These are phyloP conservation scores for Glomus cerebriforme DNA, from an alignment of 192 early-diverging fungal species.

Conservation along the genomic window DNA sequence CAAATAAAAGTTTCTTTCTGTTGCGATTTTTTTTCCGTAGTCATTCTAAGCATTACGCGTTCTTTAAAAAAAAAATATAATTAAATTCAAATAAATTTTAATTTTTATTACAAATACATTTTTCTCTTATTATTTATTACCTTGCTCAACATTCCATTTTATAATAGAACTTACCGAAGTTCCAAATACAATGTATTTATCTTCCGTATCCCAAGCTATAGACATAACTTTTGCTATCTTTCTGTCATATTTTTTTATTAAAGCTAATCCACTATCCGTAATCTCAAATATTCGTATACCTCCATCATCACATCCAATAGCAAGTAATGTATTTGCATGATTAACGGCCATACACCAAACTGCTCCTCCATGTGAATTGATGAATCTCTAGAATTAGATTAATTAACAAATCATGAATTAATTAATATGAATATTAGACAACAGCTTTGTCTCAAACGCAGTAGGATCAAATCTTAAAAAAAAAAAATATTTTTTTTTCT, in stretches of 20 bases:
- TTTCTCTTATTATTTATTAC: not conserved
- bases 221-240: slow-evolving; percentile 74
- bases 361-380: slow-evolving; percentile 86
- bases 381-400: slow-evolving; percentile 46
- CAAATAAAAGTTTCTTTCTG: slow-evolving; percentile 88
- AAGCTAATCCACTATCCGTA: slow-evolving; percentile 66
- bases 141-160: slow-evolving; percentile 60
- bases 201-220: slow-evolving; percentile 78
- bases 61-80: slow-evolving; percentile 30
- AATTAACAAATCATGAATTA: not conserved
- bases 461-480: not conserved
- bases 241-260: slow-evolving; percentile 56
- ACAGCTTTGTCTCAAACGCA: no score
- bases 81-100: not conserved
- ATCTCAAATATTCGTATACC: slow-evolving; percentile 87
- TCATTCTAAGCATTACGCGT: slow-evolving; percentile 66
- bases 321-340: slow-evolving; percentile 72
- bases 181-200: slow-evolving; percentile 75
- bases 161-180: slow-evolving; percentile 81
- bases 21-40: slow-evolving; percentile 66
- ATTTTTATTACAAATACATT: not conserved
- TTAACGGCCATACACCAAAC: slow-evolving; percentile 93
- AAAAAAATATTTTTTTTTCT: not conserved
- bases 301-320: slow-evolving; percentile 93
- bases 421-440: no score